Percentiles rank a stretch among this genome's conserved stretches.
Conservation (phyloP, 2,329 filamentous ascomycete species). For the Ophiocordyceps camponoti-saundersi region DNA sequence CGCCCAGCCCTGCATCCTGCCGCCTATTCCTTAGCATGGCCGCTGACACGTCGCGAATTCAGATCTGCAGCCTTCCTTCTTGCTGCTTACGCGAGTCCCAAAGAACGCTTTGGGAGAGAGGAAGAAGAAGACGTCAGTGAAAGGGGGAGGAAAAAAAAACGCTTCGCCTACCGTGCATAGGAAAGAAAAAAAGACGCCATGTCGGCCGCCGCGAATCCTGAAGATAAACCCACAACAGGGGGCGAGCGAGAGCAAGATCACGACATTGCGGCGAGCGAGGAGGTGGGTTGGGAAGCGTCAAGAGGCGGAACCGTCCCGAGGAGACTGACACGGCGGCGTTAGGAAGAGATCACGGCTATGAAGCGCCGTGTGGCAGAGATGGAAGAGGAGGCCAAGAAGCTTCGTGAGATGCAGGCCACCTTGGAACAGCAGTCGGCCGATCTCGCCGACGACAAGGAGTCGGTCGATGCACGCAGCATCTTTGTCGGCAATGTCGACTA, state of each 20-base stretch:
- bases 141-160: neutral
- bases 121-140: neutral
- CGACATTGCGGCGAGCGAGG: constrained; percentile 15
- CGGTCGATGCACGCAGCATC: constrained; percentile 86
- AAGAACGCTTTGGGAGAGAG: neutral
- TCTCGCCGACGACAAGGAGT: constrained; percentile 82
- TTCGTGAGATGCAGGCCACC: constrained; percentile 72
- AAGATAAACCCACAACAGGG: constrained; percentile 10
- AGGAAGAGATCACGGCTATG: constrained; percentile 77
- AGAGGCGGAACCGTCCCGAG: constrained; percentile 6
- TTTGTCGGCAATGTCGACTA: constrained; percentile 99
- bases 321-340: constrained; percentile 15
- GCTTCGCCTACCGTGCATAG: neutral
- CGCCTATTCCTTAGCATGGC: neutral
- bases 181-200: constrained; percentile 5
- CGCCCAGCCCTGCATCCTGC: neutral
- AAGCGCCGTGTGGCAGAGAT: constrained; percentile 76
- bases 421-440: constrained; percentile 75
- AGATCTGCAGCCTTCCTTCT: neutral
- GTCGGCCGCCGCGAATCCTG: constrained; percentile 16
- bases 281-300: constrained; percentile 17
- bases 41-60: neutral
- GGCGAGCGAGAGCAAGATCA: constrained; percentile 12
- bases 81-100: neutral
- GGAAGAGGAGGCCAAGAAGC: constrained; percentile 76